These are phyloP conservation scores for Stellera chamaejasme DNA, from an alignment of 345 rosid genomes.

Conservation along the genomic window DNA sequence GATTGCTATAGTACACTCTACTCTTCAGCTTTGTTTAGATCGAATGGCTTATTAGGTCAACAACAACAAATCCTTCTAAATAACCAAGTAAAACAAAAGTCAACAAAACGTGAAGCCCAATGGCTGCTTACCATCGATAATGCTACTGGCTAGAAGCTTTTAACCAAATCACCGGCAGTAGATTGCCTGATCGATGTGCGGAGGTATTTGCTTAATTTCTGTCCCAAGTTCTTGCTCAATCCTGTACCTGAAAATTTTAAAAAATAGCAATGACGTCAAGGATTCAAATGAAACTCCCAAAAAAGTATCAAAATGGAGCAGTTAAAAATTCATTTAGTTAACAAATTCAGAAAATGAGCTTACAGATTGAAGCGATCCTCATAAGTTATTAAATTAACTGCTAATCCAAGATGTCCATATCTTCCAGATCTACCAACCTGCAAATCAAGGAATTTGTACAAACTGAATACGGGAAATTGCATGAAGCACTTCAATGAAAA, in stretches of 20 bases:
- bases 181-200: slow-evolving; percentile 86
- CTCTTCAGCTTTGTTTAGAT: no score
- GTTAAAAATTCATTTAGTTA: neutral
- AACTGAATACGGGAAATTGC: slow-evolving; percentile 1
- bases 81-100: no score
- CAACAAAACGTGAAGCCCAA: no score
- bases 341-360: slow-evolving; percentile 7
- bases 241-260: slow-evolving; percentile 54
- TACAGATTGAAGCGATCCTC: slow-evolving; percentile 95
- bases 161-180: slow-evolving; percentile 57
- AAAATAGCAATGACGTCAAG: neutral
- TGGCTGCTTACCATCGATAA: slow-evolving; percentile 40
- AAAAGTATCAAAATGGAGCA: neutral
- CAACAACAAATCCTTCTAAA: no score
- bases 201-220: slow-evolving; percentile 93
- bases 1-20: no score
- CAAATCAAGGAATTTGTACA: neutral
- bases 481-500: neutral
- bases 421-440: slow-evolving; percentile 96
- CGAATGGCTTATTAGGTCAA: no score
- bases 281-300: neutral
- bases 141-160: slow-evolving; percentile 13
- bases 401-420: slow-evolving; percentile 93
- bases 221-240: slow-evolving; percentile 97
- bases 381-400: slow-evolving; percentile 86